A percentile compares a stretch with the other conserved stretches of the same genome.
Evolutionary conservation across 2,329 filamentous ascomycete species (phyloP).

Genomic region (Neofusicoccum cordaticola): DNA sequence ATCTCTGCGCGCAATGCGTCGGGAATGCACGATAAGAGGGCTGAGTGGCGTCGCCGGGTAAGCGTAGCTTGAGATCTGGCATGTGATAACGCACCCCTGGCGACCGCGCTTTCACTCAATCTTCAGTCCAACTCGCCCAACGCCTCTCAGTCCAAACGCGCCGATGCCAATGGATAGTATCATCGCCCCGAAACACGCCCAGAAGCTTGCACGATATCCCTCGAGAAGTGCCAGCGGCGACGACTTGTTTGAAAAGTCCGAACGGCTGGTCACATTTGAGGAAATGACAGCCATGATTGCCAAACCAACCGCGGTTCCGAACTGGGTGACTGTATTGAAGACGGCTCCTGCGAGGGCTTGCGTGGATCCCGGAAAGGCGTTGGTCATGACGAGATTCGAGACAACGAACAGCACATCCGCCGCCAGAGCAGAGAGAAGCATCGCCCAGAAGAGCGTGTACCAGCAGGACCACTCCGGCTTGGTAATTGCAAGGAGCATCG

Average conservation of each 20-base stretch:
- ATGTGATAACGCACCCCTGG: too few relatives aligned
- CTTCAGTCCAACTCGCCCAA: conserved; percentile 46
- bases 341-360: conserved; percentile 47
- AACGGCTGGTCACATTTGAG: conserved; percentile 25
- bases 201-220: conserved; percentile 44
- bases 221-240: conserved; percentile 37
- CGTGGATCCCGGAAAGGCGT: conserved; percentile 39
- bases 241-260: conserved; percentile 27
- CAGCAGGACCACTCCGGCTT: conserved; percentile 41
- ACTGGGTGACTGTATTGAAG: conserved; percentile 45
- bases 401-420: conserved; percentile 46
- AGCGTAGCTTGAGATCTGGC: too few relatives aligned
- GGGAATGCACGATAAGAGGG: too few relatives aligned
- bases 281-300: conserved; percentile 41
- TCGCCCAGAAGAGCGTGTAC: conserved; percentile 44
- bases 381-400: conserved; percentile 43
- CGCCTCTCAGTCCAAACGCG: conserved; percentile 40
- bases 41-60: too few relatives aligned
- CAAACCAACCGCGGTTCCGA: conserved; percentile 42
- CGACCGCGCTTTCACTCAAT: conserved; percentile 26
- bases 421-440: conserved; percentile 43
- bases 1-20: too few relatives aligned
- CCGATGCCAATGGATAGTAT: conserved; percentile 32
- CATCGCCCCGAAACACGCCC: conserved; percentile 40
- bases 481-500: conserved; percentile 18